Evolutionary conservation across 352 stramenopile species (phyloP).

Genomic region (Pythium dissimile): DNA sequence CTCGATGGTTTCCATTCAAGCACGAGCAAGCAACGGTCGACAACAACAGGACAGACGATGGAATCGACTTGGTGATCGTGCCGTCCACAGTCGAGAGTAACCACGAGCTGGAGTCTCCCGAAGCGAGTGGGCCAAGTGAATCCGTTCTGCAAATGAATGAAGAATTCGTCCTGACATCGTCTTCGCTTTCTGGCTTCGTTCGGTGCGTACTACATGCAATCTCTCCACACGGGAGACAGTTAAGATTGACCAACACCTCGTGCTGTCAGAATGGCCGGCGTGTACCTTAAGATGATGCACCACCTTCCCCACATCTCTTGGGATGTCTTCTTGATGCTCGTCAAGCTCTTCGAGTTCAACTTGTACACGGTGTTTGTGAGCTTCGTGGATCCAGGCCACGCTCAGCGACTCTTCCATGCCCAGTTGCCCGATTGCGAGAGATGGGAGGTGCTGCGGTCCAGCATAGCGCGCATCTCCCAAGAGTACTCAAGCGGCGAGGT

Average conservation of each 20-base stretch:
- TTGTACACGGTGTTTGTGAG: conserved; percentile 73
- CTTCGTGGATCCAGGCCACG: conserved; percentile 44
- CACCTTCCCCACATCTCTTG: conserved; percentile 67
- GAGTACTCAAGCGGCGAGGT: conserved; percentile 21
- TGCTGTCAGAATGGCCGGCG: conserved; percentile 72
- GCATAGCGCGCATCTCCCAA: conserved; percentile 1
- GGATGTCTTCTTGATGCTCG: conserved; percentile 68
- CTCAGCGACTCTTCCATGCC: conserved; percentile 44
- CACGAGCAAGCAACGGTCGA: not conserved
- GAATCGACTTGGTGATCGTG: not conserved
- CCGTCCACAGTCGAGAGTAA: conserved; percentile 1
- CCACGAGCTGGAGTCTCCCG: conserved; percentile 4
- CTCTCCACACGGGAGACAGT: not conserved
- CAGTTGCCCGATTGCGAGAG: conserved; percentile 5
- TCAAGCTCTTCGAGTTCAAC: conserved; percentile 80
- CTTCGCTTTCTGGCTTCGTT: conserved; percentile 65
- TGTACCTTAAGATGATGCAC: conserved; percentile 89
- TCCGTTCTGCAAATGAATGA: conserved; percentile 13
- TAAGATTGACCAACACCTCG: too few relatives aligned
- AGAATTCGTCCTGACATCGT: conserved; percentile 73
- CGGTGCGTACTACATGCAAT: conserved; percentile 28
- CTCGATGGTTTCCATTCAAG: conserved; percentile 43
- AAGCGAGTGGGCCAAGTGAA: not conserved
- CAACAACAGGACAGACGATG: not conserved
- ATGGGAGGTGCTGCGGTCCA: conserved; percentile 10